Percentiles rank a stretch among this genome's conserved stretches.
Evolutionary conservation across 768 basidiomycete species (phyloP).

Genomic region (Naganishia vishniacii): DNA sequence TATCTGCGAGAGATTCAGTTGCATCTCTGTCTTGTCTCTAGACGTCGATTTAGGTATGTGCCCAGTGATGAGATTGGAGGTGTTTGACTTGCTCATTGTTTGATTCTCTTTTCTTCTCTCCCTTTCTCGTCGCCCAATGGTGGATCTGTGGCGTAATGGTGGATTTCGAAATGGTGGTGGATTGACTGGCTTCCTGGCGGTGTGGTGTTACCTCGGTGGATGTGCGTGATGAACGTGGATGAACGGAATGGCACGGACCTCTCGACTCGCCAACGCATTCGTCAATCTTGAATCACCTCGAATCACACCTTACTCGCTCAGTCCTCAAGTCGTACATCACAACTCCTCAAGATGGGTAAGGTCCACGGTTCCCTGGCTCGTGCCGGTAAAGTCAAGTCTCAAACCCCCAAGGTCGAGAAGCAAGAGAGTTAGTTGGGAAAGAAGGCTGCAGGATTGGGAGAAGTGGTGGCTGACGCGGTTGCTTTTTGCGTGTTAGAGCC

Average conservation of each 20-base stretch:
- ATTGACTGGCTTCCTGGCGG: neutral
- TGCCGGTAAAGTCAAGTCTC: slow-evolving; percentile 98
- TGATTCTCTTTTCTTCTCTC: neutral
- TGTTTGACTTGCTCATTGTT: neutral
- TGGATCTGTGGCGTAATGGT: neutral
- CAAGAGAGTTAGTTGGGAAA: slow-evolving; percentile 62
- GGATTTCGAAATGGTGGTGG: neutral
- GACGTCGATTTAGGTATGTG: slow-evolving; percentile 23
- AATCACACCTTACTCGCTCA: neutral
- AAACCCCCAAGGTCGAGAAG: slow-evolving; percentile 94
- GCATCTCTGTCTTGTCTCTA: neutral
- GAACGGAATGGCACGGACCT: too few relatives aligned
- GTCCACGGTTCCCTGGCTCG: slow-evolving; percentile 99
- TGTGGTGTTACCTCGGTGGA: neutral
- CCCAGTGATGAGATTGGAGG: neutral
- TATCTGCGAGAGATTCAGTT: neutral
- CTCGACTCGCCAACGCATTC: too few relatives aligned
- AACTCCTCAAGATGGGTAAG: slow-evolving; percentile 46
- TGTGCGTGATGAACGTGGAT: neutral
- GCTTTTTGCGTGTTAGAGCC: slow-evolving; percentile 55
- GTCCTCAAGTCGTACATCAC: slow-evolving; percentile 19
- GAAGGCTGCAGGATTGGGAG: neutral
- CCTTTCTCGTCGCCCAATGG: neutral
- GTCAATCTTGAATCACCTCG: neutral
- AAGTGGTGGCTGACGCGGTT: slow-evolving; percentile 1